Percentiles rank a stretch among this genome's conserved stretches.
phyloP scores from a whole-genome alignment of 129 eudicot species.

The Dittrichia graveolens region DNA sequence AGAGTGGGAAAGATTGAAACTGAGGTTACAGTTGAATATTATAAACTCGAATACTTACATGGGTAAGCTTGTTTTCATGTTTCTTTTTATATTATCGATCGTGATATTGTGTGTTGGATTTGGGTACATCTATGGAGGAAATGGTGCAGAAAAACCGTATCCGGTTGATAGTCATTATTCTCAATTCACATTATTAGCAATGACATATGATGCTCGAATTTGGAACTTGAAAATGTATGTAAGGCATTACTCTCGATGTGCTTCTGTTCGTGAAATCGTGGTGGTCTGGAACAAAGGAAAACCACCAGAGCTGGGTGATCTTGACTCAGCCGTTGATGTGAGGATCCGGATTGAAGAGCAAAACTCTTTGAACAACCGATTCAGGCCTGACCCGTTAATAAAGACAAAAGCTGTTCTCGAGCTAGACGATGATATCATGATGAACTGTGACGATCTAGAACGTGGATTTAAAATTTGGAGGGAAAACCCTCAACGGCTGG shows the following conservation, averaged over 20 bases:
- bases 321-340: conserved; percentile 72
- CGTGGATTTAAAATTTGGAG: conserved; percentile 87
- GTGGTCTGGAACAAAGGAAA: conserved; percentile 89
- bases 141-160: conserved; percentile 75
- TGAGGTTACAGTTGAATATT: conserved; percentile 54
- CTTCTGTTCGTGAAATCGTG: conserved; percentile 82
- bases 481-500: conserved; percentile 69
- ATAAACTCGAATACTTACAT: conserved; percentile 49
- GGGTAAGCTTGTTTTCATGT: conserved; percentile 44
- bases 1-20: conserved; percentile 57
- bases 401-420: conserved; percentile 76
- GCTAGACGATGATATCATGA: conserved; percentile 90
- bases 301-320: conserved; percentile 50
- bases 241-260: conserved; percentile 76
- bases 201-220: conserved; percentile 88
- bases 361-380: conserved; percentile 87
- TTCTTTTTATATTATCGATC: conserved; percentile 36
- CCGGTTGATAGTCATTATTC: conserved; percentile 56
- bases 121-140: conserved; percentile 65
- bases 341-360: conserved; percentile 64
- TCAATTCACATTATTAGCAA: conserved; percentile 74
- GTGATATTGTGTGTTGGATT: conserved; percentile 56
- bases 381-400: conserved; percentile 53
- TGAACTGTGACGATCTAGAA: conserved; percentile 82
- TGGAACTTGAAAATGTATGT: conserved; percentile 85